Evolutionary conservation across 768 basidiomycete genomes (phyloP).

Genomic region (Boletus bicolor): DNA sequence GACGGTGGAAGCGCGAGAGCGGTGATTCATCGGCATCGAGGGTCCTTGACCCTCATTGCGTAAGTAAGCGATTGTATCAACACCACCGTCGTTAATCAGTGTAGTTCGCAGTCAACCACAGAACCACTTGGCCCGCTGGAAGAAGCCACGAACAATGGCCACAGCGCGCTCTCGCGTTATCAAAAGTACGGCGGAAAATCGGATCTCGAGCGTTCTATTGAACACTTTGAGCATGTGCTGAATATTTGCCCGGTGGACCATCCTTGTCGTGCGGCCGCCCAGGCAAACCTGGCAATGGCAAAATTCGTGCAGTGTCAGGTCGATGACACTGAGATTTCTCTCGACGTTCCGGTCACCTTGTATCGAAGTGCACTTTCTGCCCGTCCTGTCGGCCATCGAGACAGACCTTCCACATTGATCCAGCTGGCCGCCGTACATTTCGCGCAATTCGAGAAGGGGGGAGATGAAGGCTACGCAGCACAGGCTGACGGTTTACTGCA

Average conservation of each 20-base stretch:
- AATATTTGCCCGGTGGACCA: neutral
- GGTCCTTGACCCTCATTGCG: neutral
- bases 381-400: conserved; percentile 2
- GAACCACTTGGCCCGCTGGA: neutral
- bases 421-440: neutral
- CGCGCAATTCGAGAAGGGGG: no score
- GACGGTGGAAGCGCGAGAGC: neutral
- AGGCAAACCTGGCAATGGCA: conserved; percentile 2
- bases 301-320: neutral
- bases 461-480: neutral
- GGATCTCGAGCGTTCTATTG: neutral
- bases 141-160: neutral
- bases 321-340: neutral
- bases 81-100: no score
- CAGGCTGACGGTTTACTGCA: neutral
- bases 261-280: conserved; percentile 1
- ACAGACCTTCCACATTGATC: neutral
- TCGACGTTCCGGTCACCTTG: neutral
- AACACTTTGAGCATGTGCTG: neutral
- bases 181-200: neutral
- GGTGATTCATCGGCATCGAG: no score
- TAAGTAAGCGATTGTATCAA: neutral
- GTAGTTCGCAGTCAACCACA: neutral
- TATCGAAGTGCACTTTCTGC: neutral
- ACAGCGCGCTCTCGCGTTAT: neutral